These are phyloP conservation scores for Picochlorum sp. DNA, from an alignment of 139 green algal species.

Conservation along the genomic window DNA sequence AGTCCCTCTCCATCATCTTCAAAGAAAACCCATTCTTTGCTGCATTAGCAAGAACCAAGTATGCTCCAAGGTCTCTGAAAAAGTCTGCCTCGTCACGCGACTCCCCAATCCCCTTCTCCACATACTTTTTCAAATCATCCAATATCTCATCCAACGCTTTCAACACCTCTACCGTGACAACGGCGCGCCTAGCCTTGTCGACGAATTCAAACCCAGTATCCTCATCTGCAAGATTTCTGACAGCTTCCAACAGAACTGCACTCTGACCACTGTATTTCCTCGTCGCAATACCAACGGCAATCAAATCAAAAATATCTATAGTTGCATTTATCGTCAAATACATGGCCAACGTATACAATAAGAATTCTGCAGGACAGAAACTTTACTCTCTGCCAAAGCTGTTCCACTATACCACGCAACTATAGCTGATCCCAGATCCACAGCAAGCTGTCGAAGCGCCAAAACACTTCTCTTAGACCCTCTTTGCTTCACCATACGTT, in stretches of 20 bases:
- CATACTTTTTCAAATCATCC: slow-evolving; percentile 14
- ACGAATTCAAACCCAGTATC: slow-evolving; percentile 18
- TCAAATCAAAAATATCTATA: slow-evolving; percentile 25
- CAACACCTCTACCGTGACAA: slow-evolving; percentile 11
- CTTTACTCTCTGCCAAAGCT: background rate
- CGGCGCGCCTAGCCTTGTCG: slow-evolving; percentile 17
- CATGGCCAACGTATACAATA: slow-evolving; percentile 15
- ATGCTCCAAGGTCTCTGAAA: slow-evolving; percentile 18
- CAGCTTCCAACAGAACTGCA: slow-evolving; percentile 20
- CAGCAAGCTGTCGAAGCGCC: slow-evolving; percentile 12
- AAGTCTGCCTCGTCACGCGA: slow-evolving; percentile 13
- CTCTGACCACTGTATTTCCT: slow-evolving; percentile 11
- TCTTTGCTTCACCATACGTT: slow-evolving; percentile 14
- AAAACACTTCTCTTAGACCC: background rate
- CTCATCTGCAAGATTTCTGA: slow-evolving; percentile 18
- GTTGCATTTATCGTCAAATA: slow-evolving; percentile 22
- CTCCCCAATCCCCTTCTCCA: background rate
- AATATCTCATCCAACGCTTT: slow-evolving; percentile 24
- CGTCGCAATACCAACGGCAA: slow-evolving; percentile 6
- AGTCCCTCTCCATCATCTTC: background rate
- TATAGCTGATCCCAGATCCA: slow-evolving; percentile 7
- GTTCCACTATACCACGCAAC: slow-evolving; percentile 18
- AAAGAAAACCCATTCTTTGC: slow-evolving; percentile 4
- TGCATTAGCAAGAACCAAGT: slow-evolving; percentile 7
- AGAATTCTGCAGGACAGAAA: slow-evolving; percentile 11